Evolutionary conservation across 2,329 filamentous ascomycete species (phyloP).

Genomic region (Stenocarpella maydis): DNA sequence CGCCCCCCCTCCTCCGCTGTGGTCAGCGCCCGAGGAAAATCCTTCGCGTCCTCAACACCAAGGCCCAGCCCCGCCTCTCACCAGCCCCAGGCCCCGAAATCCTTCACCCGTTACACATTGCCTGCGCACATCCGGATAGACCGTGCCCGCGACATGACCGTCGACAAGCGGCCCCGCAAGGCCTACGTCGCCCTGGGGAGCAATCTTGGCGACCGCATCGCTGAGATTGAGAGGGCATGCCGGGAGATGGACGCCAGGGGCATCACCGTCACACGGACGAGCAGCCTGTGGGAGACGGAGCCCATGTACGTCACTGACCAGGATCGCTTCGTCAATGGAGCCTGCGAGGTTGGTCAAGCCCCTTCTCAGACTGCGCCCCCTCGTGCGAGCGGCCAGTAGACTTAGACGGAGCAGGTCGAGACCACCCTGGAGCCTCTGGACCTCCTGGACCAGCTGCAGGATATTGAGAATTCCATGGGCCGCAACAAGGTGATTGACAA

Average conservation of each 20-base stretch:
- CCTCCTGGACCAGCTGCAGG: conserved; percentile 82
- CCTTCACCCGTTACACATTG: conserved; percentile 35
- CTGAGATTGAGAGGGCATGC: conserved; percentile 86
- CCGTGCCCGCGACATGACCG: conserved; percentile 40
- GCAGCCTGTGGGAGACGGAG: conserved; percentile 90
- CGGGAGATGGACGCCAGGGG: conserved; percentile 75
- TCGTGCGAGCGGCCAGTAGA: conserved; percentile 11
- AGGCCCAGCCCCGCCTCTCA: conserved; percentile 19
- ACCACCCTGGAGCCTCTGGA: conserved; percentile 78
- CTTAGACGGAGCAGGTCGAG: conserved; percentile 68
- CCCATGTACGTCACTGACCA: conserved; percentile 97
- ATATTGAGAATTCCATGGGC: conserved; percentile 82
- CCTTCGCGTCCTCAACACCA: conserved; percentile 29
- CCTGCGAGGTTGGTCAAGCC: conserved; percentile 77
- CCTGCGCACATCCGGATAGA: conserved; percentile 34
- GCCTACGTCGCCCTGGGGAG: conserved; percentile 91
- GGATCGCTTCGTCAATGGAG: conserved; percentile 88
- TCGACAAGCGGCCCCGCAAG: conserved; percentile 46
- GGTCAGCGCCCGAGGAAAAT: conserved; percentile 27
- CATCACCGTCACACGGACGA: conserved; percentile 81
- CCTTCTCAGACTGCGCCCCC: conserved; percentile 29
- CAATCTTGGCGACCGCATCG: conserved; percentile 87
- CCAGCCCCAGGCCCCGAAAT: conserved; percentile 14
- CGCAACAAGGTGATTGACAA: conserved; percentile 89
- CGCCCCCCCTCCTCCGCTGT: conserved; percentile 25